Base-by-base conservation (phyloP, 345 rosid species). In the Linum tenue region DNA sequence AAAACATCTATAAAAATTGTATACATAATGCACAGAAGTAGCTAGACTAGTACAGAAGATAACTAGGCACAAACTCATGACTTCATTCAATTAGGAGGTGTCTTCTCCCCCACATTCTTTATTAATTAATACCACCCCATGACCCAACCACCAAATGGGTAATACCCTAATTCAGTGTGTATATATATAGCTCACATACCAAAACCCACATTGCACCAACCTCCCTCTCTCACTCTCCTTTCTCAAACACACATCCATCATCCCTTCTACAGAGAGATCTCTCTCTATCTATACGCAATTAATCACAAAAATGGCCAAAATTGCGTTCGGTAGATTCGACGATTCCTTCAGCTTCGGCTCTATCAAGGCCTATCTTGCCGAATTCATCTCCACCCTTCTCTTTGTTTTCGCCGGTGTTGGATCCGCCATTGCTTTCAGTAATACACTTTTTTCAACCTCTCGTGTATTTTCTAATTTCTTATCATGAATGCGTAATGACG, bases 351-450 rank as follows among this genome's bases (percentile, higher is more conserved):
- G 92, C 66, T 75, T 68, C 2, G 81, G 80, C 11, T 85, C 96
- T 10, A 76, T 90, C 6, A 92, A 78, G 76, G 69, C 85, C 41
- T 92, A 86, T 72, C 72, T 87, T 5, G 63, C 98, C 5, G 98
- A 92, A 83, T 92, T 92, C 72, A 92, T 87, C 7, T 91, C 97
- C 63, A 92, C 98, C 39, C 85, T 89, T 65, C 84, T 89, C 60
- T 92, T 92, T 61, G 97, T 92, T 10, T 92, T 92, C 16, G 97
- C 98, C 8, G 97, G 96, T n/a, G 98, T 87, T 72, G 96, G 98
- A 15, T 90, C 97, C 0, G 98, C 94, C 36, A 71, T 92, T 56
- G 94, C 97, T 7, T 92, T 70, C 71, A 72, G 84, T 82, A 70
- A 75, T 76, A 67, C 31, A 0, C 1, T 8, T 4, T 4, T 8